Evolutionary conservation across 352 stramenopile genomes (phyloP), one percentile per base, ranked within the genome.

Genomic region (Peronospora belbahrii): DNA sequence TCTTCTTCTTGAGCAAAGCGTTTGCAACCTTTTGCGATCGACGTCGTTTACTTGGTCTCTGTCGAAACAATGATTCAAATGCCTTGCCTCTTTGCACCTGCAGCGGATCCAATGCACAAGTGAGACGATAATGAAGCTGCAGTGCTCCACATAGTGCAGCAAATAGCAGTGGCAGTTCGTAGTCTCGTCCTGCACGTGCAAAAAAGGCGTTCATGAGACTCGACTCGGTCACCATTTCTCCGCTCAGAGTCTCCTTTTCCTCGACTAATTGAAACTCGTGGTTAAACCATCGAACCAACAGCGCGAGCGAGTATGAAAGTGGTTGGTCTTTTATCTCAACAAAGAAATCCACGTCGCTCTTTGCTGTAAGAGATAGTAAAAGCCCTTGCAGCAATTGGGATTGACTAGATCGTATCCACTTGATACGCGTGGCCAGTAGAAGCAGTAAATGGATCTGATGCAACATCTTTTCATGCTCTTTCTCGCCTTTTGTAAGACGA

Each of bases 401-500:
- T 35, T 60, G 53, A 30, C 55, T 70, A 8, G 83, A 33, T 36
- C 40, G 27, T 19, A 72, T 76, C 60, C 74, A 71, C 23, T 80
- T 63, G 32, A 71, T 44, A 20, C 75, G 69, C 22, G 48, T 61
- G 10, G 68, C 62, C 31, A 92, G 23, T 9, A 84, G 56, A 43
- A 88, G 42, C 35, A 92, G 54, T 41, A 92, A 44, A 47, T 92
- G 81, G 25, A 59, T 70, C 52, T 88, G 67, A 53, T 89, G 75
- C 22, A 88, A 58, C 22, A 65, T 62, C 27, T 75, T 56, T 48
- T 85, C 71, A 43, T 69, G 65, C 42, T 63, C 42, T 41, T 86
- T 88, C 43, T 91, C 76, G 13, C 64, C 52, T 24, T 76, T 80
- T 1, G 72, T 73, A 42, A 91, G 70, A 8, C 79, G 71, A 6